Base-by-base conservation (phyloP, 2,329 filamentous ascomycete genomes). In the Neofusicoccum laricinum region DNA sequence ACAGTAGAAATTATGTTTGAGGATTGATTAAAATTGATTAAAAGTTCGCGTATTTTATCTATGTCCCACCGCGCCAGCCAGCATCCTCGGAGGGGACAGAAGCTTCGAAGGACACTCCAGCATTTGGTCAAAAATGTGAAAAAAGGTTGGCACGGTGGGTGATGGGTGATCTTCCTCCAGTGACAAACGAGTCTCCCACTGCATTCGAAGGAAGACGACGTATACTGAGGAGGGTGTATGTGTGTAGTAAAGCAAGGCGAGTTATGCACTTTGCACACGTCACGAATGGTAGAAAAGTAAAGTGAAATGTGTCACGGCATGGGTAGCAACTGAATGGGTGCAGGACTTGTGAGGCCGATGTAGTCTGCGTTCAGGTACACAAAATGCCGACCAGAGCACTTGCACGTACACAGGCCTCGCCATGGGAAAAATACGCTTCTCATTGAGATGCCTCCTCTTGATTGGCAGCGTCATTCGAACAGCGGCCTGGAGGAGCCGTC, bases 161-260 rank as follows among this genome's bases (percentile, higher is more conserved):
- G 62, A 43, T 49, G 58, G 45, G 65, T 62, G 57, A 69, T 73
- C 50, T 72, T 62, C 71, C 71, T 73, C 70, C 68, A 69, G 64
- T 73, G 71, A 72, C 71, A 72, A 72, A 73, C 71, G 71, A 72
- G 70, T 69, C 71, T 69, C 67, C 66, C 71, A 73, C 68, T 65
- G 69, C 57, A 58, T 57, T 58, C 62, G 63, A 64, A 59, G 67
- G 64, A 65, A 69, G 70, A 72, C 71, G 71, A 73, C 70, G 71
- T 72, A 73, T 72, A 73, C 70, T 72, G 70, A 70, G 68, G 69
- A 72, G 71, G 70, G 64, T 45, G 15, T 17, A 25, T 40, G 17
- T 12, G 25, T 51, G 32, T 12, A 30, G 25, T 30, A 30, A 30
- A 25, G 49, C 7, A 15, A 57, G 8, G 32, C 12, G 49, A n/a